Conservation (phyloP, 495 filamentous ascomycete genomes). For the Aspergillus kassunensis region DNA sequence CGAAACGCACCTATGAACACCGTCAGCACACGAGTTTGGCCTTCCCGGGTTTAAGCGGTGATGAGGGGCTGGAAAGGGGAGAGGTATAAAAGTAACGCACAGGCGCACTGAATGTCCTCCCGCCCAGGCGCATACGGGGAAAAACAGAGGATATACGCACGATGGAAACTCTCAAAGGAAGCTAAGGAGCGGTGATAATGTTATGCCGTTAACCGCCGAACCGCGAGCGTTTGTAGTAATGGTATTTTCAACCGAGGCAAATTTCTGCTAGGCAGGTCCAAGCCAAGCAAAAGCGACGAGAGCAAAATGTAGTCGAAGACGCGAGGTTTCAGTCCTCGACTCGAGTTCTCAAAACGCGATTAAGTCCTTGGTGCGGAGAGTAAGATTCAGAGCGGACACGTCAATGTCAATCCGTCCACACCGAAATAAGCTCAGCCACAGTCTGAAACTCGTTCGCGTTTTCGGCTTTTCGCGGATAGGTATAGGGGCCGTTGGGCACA, state of each 20-base stretch:
- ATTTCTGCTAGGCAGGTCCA: background rate
- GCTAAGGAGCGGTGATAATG: background rate
- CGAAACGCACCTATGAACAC: background rate
- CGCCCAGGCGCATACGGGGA: background rate
- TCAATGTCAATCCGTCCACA: background rate
- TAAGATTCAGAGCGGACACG: background rate
- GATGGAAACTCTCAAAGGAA: background rate
- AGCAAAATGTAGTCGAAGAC: background rate
- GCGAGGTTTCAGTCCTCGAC: background rate
- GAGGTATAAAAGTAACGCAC: background rate
- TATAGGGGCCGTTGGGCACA: constrained; percentile 1
- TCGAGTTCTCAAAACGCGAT: constrained; percentile 1
- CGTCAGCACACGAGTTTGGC: constrained; percentile 1
- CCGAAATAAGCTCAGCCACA: constrained; percentile 8
- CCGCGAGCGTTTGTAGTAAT: background rate
- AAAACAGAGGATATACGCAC: constrained; percentile 1
- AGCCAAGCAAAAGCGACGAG: background rate
- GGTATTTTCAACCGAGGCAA: background rate
- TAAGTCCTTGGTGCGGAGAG: background rate
- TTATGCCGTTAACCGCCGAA: background rate
- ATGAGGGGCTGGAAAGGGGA: constrained; percentile 2
- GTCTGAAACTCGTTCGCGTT: background rate
- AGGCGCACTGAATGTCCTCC: background rate
- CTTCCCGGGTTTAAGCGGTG: background rate
- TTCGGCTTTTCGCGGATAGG: background rate